Base-by-base conservation (phyloP, 2,329 filamentous ascomycete species). In the Sarocladiaceae sp. region DNA sequence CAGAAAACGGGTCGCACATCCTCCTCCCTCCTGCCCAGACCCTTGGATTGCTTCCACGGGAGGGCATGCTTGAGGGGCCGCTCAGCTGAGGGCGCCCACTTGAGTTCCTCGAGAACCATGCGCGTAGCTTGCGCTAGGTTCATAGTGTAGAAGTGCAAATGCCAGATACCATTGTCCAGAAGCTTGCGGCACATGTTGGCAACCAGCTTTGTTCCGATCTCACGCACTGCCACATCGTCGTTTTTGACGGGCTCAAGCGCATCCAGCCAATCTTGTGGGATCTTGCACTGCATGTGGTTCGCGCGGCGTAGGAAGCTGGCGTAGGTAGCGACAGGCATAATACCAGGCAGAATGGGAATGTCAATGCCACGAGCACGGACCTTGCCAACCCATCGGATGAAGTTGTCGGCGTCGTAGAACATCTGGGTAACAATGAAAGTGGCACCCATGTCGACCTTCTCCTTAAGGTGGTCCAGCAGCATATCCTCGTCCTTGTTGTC, bases 131-230 rank as follows among this genome's bases (percentile, higher is more conserved):
- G 88, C 10, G 89, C 91, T 16, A 98, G 75, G 66, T 98, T 98
- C 93, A 98, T 98, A 48, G 93, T 98, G 71, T 98, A 98, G 67
- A 98, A 98, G 66, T 98, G 93, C 52, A 98, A 67, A 61, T 96
- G 89, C 51, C 81, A 76, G 53, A 96, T 88, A 32, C 90, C 93
- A 27, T 81, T 82, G 47, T 82, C 79, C 46, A 97, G 72, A 48
- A 98, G 79, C 66, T 84, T 88, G 48, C 84, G 82, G 64, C 93
- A 98, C 80, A 98, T 83, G 34, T 94, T 80, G 18, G 89, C 87
- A 15, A 98, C 84, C 18, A 98, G 73, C 12, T 77, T 81, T 66
- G 89, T 93, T 44, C 93, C 93, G 45, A 95, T 80, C 52, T 95
- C 87, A 61, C 91, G 80, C 24, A 97, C 93, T 41, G 88, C 88